phyloP scores from a whole-genome alignment of 2,329 filamentous ascomycete genomes.

The Fusarium setosum region DNA sequence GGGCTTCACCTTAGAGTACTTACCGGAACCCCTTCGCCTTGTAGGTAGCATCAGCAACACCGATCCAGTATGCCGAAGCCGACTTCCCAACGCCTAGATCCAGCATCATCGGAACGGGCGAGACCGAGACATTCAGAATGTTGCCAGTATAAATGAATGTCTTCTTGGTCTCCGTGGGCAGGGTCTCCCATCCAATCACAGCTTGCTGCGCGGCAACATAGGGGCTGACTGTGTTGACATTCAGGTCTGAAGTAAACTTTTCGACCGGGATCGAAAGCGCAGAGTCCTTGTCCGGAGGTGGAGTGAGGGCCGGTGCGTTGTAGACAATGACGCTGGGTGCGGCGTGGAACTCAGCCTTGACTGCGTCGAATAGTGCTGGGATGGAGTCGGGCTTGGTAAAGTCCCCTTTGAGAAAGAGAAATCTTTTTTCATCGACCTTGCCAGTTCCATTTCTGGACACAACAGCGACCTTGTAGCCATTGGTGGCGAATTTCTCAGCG shows the following conservation, averaged over 20 bases:
- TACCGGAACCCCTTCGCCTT: neutral
- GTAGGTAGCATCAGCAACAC: neutral
- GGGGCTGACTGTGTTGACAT: conserved; percentile 6
- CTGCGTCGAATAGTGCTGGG: neutral
- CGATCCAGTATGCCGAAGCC: neutral
- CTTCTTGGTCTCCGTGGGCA: neutral
- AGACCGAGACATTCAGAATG: neutral
- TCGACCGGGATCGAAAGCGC: neutral
- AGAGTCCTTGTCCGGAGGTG: neutral
- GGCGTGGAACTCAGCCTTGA: neutral
- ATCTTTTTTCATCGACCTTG: neutral
- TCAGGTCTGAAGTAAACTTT: neutral
- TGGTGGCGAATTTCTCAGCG: neutral
- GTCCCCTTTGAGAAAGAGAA: neutral
- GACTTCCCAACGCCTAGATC: conserved; percentile 15
- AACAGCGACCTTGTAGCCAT: neutral
- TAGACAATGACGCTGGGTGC: neutral
- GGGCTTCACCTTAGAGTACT: neutral
- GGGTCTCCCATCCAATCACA: neutral
- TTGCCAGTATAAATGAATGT: conserved; percentile 16
- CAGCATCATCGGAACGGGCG: neutral
- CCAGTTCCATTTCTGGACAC: neutral
- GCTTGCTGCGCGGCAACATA: conserved; percentile 19
- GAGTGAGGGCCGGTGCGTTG: neutral
- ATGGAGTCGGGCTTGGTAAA: neutral